Percentiles rank a stretch among this genome's conserved stretches.
Evolutionary conservation across 306 rosid genomes (phyloP).

Genomic region (Sindora glabra): DNA sequence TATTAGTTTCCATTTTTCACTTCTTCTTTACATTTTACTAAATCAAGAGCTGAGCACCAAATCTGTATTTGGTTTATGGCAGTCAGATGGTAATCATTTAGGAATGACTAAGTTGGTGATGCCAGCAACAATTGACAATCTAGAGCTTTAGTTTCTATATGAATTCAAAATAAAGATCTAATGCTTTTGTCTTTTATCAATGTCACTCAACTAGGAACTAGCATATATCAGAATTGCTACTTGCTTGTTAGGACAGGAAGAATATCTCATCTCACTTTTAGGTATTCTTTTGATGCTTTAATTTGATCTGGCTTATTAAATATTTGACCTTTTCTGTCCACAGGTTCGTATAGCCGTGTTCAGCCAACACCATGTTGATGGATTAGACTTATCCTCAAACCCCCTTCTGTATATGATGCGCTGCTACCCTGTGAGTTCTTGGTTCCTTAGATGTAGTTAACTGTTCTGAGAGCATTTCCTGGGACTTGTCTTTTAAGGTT

Average conservation of each 20-base stretch:
- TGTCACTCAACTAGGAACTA: not conserved
- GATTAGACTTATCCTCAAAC: constrained; percentile 89
- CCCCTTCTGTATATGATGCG: constrained; percentile 98
- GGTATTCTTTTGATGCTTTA: constrained; percentile 15
- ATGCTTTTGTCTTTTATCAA: not conserved
- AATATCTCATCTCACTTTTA: not conserved
- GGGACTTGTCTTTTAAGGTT: not conserved
- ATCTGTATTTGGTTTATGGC: constrained; percentile 5
- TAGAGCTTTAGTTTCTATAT: not conserved
- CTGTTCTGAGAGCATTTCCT: not conserved
- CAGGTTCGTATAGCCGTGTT: constrained; percentile 99
- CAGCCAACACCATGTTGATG: constrained; percentile 99
- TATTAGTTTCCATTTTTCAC: not conserved
- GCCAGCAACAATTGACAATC: too few species aligned
- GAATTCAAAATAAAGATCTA: not conserved
- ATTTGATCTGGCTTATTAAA: constrained; percentile 9
- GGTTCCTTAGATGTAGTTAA: not conserved
- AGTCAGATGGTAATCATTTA: not conserved
- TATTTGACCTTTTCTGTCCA: constrained; percentile 4
- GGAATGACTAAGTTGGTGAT: too few species aligned
- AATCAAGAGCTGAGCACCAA: not conserved
- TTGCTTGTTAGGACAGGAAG: not conserved
- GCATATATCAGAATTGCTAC: not conserved
- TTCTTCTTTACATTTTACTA: not conserved
- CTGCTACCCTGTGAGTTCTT: constrained; percentile 87